These are phyloP conservation scores for Pezicula radicicola DNA, from an alignment of 2,329 filamentous ascomycete genomes.

Conservation along the genomic window DNA sequence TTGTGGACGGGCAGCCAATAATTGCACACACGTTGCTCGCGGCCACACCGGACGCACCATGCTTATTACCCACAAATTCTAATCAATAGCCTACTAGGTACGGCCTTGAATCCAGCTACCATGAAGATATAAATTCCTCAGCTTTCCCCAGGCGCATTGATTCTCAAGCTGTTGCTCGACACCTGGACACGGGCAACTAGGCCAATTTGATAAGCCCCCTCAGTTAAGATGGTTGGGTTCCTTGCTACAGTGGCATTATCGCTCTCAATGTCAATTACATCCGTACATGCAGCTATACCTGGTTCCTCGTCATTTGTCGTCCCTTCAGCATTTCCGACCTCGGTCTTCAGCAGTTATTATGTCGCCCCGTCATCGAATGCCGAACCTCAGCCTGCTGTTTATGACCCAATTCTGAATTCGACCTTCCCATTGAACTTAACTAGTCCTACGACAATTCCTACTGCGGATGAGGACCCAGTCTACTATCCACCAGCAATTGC, in stretches of 20 bases:
- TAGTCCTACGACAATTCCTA: constrained; percentile 48
- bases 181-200: no score
- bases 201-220: no score
- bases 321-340: constrained; percentile 46
- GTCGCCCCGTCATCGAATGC: constrained; percentile 39
- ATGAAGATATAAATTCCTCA: no score
- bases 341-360: constrained; percentile 48
- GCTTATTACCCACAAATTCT: no score
- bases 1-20: no score
- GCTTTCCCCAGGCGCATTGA: no score
- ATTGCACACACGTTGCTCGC: no score
- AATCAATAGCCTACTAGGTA: no score
- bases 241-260: not conserved
- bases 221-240: not conserved
- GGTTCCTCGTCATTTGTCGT: constrained; percentile 36
- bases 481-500: constrained; percentile 44
- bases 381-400: constrained; percentile 50
- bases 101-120: no score
- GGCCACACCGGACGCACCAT: no score
- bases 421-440: constrained; percentile 54
- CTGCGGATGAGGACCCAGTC: constrained; percentile 44
- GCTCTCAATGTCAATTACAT: not conserved
- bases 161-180: no score
- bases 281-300: constrained; percentile 21
- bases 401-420: constrained; percentile 50